Conservation (phyloP, 2,329 filamentous ascomycete species). For the Colletotrichum lupini region DNA sequence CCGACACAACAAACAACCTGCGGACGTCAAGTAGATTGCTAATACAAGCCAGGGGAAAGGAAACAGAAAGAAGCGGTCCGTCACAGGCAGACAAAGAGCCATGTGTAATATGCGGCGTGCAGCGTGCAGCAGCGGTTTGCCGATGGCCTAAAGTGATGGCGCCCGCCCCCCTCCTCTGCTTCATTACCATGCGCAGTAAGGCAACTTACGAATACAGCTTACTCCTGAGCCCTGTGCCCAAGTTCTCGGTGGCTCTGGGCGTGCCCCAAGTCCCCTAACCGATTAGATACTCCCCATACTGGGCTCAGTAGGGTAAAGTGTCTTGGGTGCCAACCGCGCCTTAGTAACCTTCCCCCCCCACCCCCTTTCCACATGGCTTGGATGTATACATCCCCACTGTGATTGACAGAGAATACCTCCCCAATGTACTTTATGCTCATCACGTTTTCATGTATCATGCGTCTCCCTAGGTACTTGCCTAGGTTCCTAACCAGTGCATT, state of each 20-base stretch:
- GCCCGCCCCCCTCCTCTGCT: neutral
- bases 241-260: neutral
- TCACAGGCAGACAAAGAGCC: neutral
- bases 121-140: neutral
- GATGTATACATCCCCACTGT: neutral
- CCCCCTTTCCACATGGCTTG: neutral
- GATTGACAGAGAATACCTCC: neutral
- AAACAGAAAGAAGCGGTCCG: neutral
- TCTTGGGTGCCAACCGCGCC: neutral
- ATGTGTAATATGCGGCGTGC: neutral
- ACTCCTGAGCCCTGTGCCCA: neutral
- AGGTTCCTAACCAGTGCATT: neutral
- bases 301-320: neutral
- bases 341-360: neutral
- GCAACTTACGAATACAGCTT: neutral
- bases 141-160: neutral
- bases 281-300: neutral
- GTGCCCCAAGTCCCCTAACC: conserved; percentile 3
- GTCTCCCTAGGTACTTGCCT: neutral
- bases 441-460: neutral
- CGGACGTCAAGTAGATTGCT: conserved; percentile 5
- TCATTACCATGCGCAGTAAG: neutral
- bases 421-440: neutral
- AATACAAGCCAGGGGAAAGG: neutral
- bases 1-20: neutral